Evolutionary conservation across 371 early-diverging fungal genomes (phyloP).

Genomic region (Fennellomyces sp.): DNA sequence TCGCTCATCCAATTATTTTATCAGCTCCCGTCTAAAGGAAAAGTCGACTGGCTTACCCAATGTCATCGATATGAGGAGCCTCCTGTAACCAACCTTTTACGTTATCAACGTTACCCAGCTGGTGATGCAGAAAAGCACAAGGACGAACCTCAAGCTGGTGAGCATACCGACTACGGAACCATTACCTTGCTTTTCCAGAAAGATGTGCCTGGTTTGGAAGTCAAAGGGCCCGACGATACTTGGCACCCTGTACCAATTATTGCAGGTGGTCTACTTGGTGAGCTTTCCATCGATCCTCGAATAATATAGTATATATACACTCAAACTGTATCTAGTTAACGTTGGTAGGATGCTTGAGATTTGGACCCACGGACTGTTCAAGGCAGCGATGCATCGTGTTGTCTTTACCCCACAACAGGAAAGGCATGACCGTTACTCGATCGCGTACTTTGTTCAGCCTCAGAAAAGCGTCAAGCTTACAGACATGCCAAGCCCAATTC

Average conservation of each 20-base stretch:
- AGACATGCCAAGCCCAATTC: conserved; percentile 12
- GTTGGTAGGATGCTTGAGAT: conserved; percentile 63
- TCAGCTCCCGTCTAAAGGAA: neutral
- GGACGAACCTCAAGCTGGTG: conserved; percentile 20
- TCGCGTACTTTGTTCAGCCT: conserved; percentile 62
- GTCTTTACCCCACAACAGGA: conserved; percentile 46
- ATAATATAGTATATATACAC: neutral
- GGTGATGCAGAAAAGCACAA: conserved; percentile 5
- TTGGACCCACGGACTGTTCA: conserved; percentile 65
- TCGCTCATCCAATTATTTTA: neutral
- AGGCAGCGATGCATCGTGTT: conserved; percentile 66
- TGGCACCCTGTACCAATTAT: conserved; percentile 61
- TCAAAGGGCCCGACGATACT: conserved; percentile 35
- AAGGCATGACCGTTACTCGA: conserved; percentile 51
- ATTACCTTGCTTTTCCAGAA: conserved; percentile 66
- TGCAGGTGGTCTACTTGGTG: conserved; percentile 43
- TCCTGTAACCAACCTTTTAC: conserved; percentile 46
- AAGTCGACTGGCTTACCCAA: neutral
- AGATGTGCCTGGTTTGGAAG: conserved; percentile 63
- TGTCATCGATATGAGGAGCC: conserved; percentile 48
- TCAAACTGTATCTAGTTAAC: conserved; percentile 38
- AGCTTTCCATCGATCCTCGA: neutral
- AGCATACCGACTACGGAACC: conserved; percentile 63
- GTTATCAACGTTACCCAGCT: conserved; percentile 57
- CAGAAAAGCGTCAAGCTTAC: conserved; percentile 5